phyloP scores from a whole-genome alignment of 352 stramenopile species.

The Blastocystis sp. region DNA sequence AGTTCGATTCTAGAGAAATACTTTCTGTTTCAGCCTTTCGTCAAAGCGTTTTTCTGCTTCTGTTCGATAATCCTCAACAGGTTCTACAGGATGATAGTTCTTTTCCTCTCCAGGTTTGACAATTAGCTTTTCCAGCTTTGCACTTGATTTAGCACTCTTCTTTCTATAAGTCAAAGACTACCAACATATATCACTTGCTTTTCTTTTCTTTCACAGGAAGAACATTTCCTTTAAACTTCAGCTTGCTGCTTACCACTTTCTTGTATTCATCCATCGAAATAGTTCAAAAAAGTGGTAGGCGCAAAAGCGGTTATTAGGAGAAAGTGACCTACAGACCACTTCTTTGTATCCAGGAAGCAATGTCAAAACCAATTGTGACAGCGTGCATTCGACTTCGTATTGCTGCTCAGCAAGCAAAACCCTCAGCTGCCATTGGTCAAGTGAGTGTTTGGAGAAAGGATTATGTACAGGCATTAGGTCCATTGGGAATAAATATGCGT shows the following conservation, averaged over 20 bases:
- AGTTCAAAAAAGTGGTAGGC: background rate
- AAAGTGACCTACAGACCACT: background rate
- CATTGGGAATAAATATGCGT: constrained; percentile 97
- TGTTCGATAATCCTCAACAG: constrained; percentile 40
- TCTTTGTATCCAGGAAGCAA: constrained; percentile 34
- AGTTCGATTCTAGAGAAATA: background rate
- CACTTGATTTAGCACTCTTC: constrained; percentile 28
- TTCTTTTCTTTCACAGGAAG: constrained; percentile 49
- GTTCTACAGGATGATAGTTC: constrained; percentile 49
- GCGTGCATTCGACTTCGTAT: constrained; percentile 82
- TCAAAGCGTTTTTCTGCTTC: constrained; percentile 60
- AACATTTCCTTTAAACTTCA: constrained; percentile 61
- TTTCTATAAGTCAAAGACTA: background rate
- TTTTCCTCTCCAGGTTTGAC: constrained; percentile 59
- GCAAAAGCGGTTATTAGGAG: background rate
- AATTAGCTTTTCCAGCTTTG: constrained; percentile 59
- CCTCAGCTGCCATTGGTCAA: constrained; percentile 80
- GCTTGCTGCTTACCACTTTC: constrained; percentile 48
- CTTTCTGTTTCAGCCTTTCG: constrained; percentile 36
- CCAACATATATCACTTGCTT: background rate
- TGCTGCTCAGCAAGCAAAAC: constrained; percentile 79
- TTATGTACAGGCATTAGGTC: constrained; percentile 81
- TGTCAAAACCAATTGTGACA: constrained; percentile 74
- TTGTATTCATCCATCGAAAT: constrained; percentile 48
- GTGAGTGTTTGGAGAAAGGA: background rate